phyloP scores from a whole-genome alignment of 2,329 filamentous ascomycete genomes.

The Monosporascus sp. region DNA sequence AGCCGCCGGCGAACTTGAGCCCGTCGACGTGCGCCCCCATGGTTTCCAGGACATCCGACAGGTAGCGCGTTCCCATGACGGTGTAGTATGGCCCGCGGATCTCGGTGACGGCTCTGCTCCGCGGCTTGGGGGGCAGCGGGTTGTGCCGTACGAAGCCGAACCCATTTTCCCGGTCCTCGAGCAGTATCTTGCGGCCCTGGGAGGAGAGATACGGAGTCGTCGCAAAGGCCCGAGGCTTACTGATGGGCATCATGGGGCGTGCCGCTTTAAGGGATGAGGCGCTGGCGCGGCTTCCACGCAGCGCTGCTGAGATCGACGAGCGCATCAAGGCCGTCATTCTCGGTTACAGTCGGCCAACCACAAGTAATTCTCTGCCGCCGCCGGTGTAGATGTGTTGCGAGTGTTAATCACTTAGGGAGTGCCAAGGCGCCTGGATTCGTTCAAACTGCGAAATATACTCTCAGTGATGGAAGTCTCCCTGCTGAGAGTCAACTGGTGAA shows the following conservation, averaged over 20 bases:
- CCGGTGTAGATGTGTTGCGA: too few species aligned
- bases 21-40: slow-evolving; percentile 51
- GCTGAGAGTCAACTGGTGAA: too few species aligned
- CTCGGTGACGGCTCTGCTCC: slow-evolving; percentile 45
- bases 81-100: slow-evolving; percentile 52
- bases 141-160: slow-evolving; percentile 48
- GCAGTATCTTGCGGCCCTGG: slow-evolving; percentile 22
- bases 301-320: not conserved
- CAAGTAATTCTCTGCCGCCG: too few species aligned
- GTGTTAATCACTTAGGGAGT: too few species aligned
- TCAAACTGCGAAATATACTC: too few species aligned
- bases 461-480: too few species aligned
- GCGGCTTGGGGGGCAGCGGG: slow-evolving; percentile 40
- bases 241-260: not conserved
- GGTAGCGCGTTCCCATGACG: slow-evolving; percentile 46
- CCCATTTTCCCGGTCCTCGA: slow-evolving; percentile 40
- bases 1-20: slow-evolving; percentile 49
- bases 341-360: not conserved
- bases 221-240: not conserved
- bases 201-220: not conserved
- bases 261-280: not conserved
- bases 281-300: not conserved
- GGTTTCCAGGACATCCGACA: slow-evolving; percentile 48
- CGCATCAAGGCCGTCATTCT: not conserved
- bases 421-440: too few species aligned